A percentile compares a stretch with the other conserved stretches of the same genome.
Evolutionary conservation across 73 alveolate species (phyloP).

Genomic region (Tetrahymena thermophila): DNA sequence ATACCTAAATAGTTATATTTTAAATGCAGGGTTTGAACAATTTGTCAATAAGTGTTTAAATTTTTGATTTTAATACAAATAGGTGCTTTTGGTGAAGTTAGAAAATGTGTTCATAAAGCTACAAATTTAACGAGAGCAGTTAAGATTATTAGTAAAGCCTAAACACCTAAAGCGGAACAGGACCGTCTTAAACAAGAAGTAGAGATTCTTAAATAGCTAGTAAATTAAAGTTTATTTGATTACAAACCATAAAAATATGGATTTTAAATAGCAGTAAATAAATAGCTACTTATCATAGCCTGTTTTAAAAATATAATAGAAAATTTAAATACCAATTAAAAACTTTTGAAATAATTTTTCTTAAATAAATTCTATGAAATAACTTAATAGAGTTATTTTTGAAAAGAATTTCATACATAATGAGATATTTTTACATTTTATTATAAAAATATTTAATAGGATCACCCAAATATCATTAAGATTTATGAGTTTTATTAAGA

Average conservation of each 20-base stretch:
- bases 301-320: too few species aligned
- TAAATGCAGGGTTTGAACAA: neutral
- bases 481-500: constrained; percentile 57
- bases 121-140: constrained; percentile 61
- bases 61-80: neutral
- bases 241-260: too few species aligned
- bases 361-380: too few species aligned
- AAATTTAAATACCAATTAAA: too few species aligned
- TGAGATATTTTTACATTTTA: neutral
- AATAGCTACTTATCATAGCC: too few species aligned
- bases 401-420: too few species aligned
- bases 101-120: constrained; percentile 58
- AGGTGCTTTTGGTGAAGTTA: constrained; percentile 74
- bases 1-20: too few species aligned
- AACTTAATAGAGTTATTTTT: too few species aligned
- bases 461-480: constrained; percentile 70
- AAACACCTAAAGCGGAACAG: constrained; percentile 48
- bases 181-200: constrained; percentile 63
- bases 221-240: constrained; percentile 6
- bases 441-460: constrained; percentile 2
- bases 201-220: constrained; percentile 62
- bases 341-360: too few species aligned
- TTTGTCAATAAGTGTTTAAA: neutral
- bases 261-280: too few species aligned
- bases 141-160: constrained; percentile 57